Evolutionary conservation across 257 asterid species (phyloP).

Genomic region (Nicotiana attenuata): DNA sequence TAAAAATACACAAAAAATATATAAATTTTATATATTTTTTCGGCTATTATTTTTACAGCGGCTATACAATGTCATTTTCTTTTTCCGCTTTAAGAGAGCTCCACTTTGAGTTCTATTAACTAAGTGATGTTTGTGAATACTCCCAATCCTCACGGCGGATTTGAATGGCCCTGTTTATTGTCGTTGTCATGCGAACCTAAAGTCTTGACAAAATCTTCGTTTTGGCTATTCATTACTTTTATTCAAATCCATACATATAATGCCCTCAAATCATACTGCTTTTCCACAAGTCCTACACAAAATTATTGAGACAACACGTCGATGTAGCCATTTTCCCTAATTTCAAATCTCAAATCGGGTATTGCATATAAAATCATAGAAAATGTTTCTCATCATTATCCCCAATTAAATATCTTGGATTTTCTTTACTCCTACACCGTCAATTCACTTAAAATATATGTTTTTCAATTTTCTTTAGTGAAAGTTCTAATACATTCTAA

Average conservation of each 20-base stretch:
- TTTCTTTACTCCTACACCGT: background rate
- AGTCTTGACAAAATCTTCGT: background rate
- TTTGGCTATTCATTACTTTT: background rate
- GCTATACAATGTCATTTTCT: too few relatives aligned
- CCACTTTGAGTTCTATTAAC: too few relatives aligned
- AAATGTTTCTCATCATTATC: background rate
- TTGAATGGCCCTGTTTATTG: background rate
- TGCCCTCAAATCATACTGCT: conserved; percentile 18
- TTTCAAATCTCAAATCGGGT: background rate
- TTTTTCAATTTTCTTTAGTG: background rate
- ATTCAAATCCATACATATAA: conserved; percentile 19
- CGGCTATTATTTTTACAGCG: too few relatives aligned
- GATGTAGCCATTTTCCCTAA: background rate
- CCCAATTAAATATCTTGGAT: background rate
- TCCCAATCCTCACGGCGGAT: background rate
- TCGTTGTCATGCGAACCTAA: background rate
- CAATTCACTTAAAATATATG: background rate
- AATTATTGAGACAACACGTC: background rate
- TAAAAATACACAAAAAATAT: too few relatives aligned
- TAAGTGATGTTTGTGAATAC: background rate
- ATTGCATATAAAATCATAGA: background rate
- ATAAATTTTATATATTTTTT: too few relatives aligned
- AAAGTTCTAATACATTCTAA: background rate
- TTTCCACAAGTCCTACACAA: conserved; percentile 8
- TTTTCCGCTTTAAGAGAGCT: too few relatives aligned